Base-by-base conservation (phyloP, 192 early-diverging fungal genomes). In the Backusella tuberculispora region DNA sequence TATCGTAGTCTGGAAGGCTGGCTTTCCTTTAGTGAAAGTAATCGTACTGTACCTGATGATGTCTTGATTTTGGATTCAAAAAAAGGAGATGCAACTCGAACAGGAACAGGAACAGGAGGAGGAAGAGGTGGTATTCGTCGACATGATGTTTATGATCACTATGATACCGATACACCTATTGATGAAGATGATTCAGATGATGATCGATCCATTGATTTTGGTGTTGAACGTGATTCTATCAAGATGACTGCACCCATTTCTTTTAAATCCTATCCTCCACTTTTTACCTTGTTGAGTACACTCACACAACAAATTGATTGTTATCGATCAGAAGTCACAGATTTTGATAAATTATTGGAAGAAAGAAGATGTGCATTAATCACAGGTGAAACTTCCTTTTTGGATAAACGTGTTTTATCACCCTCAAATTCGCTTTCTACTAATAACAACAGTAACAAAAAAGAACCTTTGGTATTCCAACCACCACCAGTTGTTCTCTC, bases 1-100 rank as follows among this genome's bases (percentile, higher is more conserved):
- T 87, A 89, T 70, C 84, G 92, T 6, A 91, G 89, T 40, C 78
- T 94, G 40, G 92, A 93, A 83, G 92, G 92, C 63, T 94, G 80
- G 91, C 83, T 80, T 73, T 84, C 87, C 80, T 89, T 87, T 66
- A 80, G 81, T 72, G 83, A 82, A 19, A 69, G 68, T 3, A 87
- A 88, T 81, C 74, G 79, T 6, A 81, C 79, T 42, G 77, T 60
- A 21, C 74, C 53, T 9, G 83, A 84, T 24, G 83, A 80, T 68
- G 77, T 82, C 6, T 72, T 82, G 4, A 63, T 78, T 8, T 63
- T 82, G n/a, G 73, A 78, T 12, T 37, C 70, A 0, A 41, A 41
- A 38, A 47, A 29, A 13, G 76, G 71, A 13, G 38, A 69, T 7
- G 21, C 67, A 12, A 24, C 41, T 7, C 41, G 41, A 4, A 69